Base-by-base conservation (phyloP, 1,284 basidiomycete species). In the Trichosporon inkin region DNA sequence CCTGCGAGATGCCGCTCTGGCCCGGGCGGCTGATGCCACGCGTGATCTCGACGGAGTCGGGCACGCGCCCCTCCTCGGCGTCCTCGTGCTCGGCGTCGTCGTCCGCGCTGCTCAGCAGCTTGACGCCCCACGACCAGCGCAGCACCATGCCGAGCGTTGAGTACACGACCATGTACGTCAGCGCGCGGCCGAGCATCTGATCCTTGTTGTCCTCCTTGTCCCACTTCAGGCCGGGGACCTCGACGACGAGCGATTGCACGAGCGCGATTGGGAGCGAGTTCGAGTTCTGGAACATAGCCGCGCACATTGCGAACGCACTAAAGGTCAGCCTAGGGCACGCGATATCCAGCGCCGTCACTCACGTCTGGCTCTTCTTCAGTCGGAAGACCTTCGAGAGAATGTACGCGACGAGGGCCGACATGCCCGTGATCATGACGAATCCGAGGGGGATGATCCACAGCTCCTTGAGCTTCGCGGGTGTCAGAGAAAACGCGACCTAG, bases 61-160 rank as follows among this genome's bases (percentile, higher is more conserved):
- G 44, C 24, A 49, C 24, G 44, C 44, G 44, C 13, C 22, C 44
- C 44, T 49, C 44, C 44, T 49, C 44, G 24, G 24, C 44, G 44
- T 49, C 36, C 53, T 54, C 36, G 36, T 37, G 38, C 36, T 38
- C 53, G 53, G 53, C 37, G 22, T 58, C 59, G 56, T 85, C 83
- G 64, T 93, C 89, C 1, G 88, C 86, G 61, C 83, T 83, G 0
- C 89, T 84, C 8, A 94, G 82, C 0, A 93, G 82, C 57, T 83
- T 84, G 13, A 95, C 87, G 13, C 92, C 91, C 70, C 87, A 92
- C 59, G 88, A 90, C 88, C 91, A 94, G 20, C 91, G 87, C n/a
- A 94, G 78, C 88, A 94, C 85, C 90, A 95, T 96, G 58, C 93
- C 92, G 41, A 97, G 82, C 0, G 93, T 96, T 62, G 89, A 92